Evolutionary conservation across 345 rosid genomes (phyloP).

Genomic region (Eucalyptus grandis): DNA sequence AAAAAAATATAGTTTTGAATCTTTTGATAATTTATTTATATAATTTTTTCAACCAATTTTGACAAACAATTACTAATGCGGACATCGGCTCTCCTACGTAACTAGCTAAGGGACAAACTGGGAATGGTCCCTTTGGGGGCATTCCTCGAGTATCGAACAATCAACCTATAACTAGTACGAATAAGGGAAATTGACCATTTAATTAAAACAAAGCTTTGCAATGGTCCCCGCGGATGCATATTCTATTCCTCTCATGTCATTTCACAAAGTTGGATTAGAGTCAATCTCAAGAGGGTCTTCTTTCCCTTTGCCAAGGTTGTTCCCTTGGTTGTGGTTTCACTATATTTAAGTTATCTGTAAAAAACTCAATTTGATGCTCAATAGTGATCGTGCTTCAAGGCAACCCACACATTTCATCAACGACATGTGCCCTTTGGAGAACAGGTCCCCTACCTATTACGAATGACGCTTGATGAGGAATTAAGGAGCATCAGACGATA

Average conservation of each 20-base stretch:
- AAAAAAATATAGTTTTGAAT: no score
- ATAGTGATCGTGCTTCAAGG: background rate
- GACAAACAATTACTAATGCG: fast-evolving
- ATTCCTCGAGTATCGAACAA: background rate
- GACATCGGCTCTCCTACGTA: background rate
- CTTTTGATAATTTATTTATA: no score
- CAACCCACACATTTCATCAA: background rate
- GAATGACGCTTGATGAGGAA: background rate
- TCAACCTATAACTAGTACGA: background rate
- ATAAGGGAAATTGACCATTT: background rate
- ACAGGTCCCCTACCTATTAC: background rate
- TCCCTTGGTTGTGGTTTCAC: background rate
- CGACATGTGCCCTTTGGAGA: background rate
- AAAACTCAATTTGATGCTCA: no score
- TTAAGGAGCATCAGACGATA: background rate
- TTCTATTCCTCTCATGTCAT: background rate
- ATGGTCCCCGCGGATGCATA: background rate
- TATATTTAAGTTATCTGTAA: no score
- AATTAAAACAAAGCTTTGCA: background rate
- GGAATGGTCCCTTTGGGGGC: background rate
- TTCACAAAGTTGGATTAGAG: background rate
- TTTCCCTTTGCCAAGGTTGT: background rate
- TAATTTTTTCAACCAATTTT: background rate
- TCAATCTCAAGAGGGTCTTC: background rate
- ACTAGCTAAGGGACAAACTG: fast-evolving